Conservation (phyloP, 768 basidiomycete species). For the Tricholoma saponaceum region DNA sequence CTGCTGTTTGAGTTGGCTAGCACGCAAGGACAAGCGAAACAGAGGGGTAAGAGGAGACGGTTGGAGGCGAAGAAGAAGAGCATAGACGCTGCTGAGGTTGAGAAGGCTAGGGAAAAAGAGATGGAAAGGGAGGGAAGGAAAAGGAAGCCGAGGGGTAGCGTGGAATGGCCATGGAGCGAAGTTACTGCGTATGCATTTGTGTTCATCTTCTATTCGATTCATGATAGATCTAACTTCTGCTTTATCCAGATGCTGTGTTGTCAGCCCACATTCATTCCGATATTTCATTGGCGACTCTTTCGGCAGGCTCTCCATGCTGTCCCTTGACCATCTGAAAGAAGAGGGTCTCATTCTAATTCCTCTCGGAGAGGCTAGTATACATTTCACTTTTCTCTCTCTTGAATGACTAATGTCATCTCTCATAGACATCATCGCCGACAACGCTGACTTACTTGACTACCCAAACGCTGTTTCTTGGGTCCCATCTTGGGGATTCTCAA, state of each 20-base stretch:
- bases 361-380: slow-evolving; percentile 55
- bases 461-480: slow-evolving; percentile 73
- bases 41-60: slow-evolving; percentile 50
- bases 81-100: slow-evolving; percentile 34
- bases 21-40: slow-evolving; percentile 43
- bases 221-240: slow-evolving; percentile 1
- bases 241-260: slow-evolving; percentile 42
- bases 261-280: slow-evolving; percentile 42
- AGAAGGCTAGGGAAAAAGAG: slow-evolving; percentile 53
- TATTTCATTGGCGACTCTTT: slow-evolving; percentile 67
- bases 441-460: slow-evolving; percentile 69
- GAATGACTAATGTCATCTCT: slow-evolving; percentile 2
- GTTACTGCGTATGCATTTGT: slow-evolving; percentile 55
- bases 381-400: not conserved
- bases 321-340: slow-evolving; percentile 40
- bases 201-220: not conserved
- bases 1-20: slow-evolving; percentile 57
- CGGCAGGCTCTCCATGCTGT: slow-evolving; percentile 69
- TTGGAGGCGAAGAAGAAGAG: slow-evolving; percentile 49
- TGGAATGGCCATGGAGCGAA: slow-evolving; percentile 77
- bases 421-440: slow-evolving; percentile 66
- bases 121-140: slow-evolving; percentile 48
- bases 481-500: slow-evolving; percentile 79
- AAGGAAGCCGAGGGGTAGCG: slow-evolving; percentile 48
- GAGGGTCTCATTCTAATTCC: slow-evolving; percentile 51